Percentiles rank a stretch among this genome's conserved stretches.
phyloP scores from a whole-genome alignment of 23 red algal genomes.

The Pyropia haitanensis region DNA sequence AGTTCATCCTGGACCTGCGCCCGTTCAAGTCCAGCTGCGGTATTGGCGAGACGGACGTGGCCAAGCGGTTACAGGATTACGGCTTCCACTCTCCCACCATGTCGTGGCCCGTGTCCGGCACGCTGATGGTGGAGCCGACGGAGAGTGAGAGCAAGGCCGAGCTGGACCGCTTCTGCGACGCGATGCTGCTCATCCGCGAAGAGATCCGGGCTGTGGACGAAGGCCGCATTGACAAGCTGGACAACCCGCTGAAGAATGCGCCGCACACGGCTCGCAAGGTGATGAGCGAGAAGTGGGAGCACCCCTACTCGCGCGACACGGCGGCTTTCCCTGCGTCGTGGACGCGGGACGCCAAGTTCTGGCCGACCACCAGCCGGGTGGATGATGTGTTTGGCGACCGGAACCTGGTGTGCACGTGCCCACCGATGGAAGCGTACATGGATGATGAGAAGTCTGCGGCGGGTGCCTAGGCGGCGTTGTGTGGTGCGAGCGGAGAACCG shows the following conservation, averaged over 20 bases:
- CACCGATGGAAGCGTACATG: conserved; percentile 54
- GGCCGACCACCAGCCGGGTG: conserved; percentile 75
- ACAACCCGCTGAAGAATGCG: conserved; percentile 96
- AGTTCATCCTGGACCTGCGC: conserved; percentile 98
- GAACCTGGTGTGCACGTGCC: conserved; percentile 93
- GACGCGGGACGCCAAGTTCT: conserved; percentile 81
- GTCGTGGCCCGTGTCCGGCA: conserved; percentile 97
- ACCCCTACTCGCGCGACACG: conserved; percentile 74
- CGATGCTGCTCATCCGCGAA: conserved; percentile 97
- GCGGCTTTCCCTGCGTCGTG: conserved; percentile 87
- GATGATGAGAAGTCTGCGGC: conserved; percentile 38
- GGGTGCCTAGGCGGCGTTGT: background rate
- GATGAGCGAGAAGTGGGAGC: conserved; percentile 69
- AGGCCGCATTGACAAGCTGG: conserved; percentile 80
- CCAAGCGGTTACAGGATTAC: conserved; percentile 96
- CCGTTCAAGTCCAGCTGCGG: conserved; percentile 86
- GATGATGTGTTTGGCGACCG: conserved; percentile 95
- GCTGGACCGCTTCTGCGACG: conserved; percentile 93
- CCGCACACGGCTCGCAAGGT: conserved; percentile 87
- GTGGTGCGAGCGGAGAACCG: background rate
- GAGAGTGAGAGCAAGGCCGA: conserved; percentile 92
- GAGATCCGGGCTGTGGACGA: conserved; percentile 93
- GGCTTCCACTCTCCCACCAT: conserved; percentile 99
- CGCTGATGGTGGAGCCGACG: conserved; percentile 98
- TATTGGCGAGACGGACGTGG: conserved; percentile 91